These are phyloP conservation scores for Monilinia laxa DNA, from an alignment of 2,329 filamentous ascomycete species.

Conservation along the genomic window DNA sequence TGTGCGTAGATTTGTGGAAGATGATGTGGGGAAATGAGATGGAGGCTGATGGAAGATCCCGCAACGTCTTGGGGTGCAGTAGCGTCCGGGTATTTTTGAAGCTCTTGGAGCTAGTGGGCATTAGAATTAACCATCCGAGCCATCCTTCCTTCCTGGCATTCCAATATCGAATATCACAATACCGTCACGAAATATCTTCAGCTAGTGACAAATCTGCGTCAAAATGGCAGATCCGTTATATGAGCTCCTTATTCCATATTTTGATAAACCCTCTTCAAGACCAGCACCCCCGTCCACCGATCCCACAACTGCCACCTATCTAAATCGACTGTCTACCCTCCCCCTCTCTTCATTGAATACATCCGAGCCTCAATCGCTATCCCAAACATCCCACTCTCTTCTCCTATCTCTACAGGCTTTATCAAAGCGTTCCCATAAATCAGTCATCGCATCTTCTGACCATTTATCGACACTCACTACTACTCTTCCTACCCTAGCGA, in stretches of 20 bases:
- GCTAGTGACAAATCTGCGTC: not conserved
- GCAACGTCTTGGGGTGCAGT: conserved; percentile 7
- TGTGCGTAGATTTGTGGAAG: not conserved
- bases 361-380: conserved; percentile 75
- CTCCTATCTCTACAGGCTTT: conserved; percentile 82
- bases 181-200: not conserved
- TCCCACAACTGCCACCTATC: conserved; percentile 64
- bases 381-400: conserved; percentile 76
- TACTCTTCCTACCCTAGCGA: conserved; percentile 69
- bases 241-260: conserved; percentile 67
- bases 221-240: conserved; percentile 71
- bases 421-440: conserved; percentile 84
- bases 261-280: conserved; percentile 48
- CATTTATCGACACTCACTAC: conserved; percentile 71
- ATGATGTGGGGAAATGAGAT: not conserved
- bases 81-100: conserved; percentile 9
- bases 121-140: not conserved
- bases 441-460: conserved; percentile 76
- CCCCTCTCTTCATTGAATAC: conserved; percentile 70
- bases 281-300: conserved; percentile 47
- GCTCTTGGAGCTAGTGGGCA: conserved; percentile 11
- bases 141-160: conserved; percentile 1
- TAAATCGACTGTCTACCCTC: conserved; percentile 74
- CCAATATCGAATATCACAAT: not conserved
- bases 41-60: not conserved